Evolutionary conservation across 2,329 filamentous ascomycete genomes (phyloP), one percentile per base, ranked within the genome.

Genomic region (Penicillium sp.): DNA sequence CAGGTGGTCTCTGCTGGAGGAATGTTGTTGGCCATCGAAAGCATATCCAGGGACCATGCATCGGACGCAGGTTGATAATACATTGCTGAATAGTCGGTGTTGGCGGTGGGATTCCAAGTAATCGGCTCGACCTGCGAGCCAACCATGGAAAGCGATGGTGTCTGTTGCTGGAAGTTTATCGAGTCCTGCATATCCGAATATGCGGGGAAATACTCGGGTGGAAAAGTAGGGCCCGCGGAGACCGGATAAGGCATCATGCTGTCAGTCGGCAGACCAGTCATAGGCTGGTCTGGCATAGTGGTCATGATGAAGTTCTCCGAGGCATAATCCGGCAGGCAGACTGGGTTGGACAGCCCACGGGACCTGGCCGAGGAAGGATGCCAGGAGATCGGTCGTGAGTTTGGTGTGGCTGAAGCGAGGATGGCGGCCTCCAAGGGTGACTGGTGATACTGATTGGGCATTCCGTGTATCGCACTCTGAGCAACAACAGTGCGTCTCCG

Each of bases 301-400:
- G 30, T 63, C 58, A 71, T 68, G 46, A 67, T 49, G 28, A 71
- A 61, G 26, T 61, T 69, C 22, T 69, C 63, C 42, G 66, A 48
- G 45, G 62, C 52, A 49, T 65, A 65, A 11, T 67, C 53, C 6
- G 70, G 62, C 28, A 63, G 54, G 53, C 67, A 69, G 51, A 68
- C 64, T 10, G 71, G 63, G 26, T 66, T 65, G 2, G 69, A 64
- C 57, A 71, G 69, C 4, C 67, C 70, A 73, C 73, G 56, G 70
- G 70, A 35, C 71, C 71, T 59, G 76, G 75, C 60, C 10, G 88
- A 85, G 25, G 85, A 84, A 2, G 89, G 88, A 73, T 93, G 90
- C 90, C 90, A 93, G 80, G 89, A 92, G 49, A 91, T 80, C 6
- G 90, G 89, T 45, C 90, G 84, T 55, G 77, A 77, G 42, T 81